Evolutionary conservation across 192 early-diverging fungal species (phyloP), one percentile per base, ranked within the genome.

Genomic region (Backusella morwellensis): DNA sequence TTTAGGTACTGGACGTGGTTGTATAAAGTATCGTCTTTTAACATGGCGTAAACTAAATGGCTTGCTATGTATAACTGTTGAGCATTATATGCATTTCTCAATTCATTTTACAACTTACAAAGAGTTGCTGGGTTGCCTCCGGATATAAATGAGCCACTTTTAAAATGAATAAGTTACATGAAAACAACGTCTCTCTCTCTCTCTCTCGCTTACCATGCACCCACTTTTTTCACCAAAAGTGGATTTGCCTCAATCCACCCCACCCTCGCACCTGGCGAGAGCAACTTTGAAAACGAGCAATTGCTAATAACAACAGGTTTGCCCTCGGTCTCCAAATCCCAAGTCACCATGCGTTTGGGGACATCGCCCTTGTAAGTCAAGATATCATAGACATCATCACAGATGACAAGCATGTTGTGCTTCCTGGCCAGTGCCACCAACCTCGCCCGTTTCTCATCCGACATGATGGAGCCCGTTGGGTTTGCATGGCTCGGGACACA

Each of bases 361-460:
- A 72, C 23, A 5, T 52, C 26, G 3, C 35, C 66, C n/a, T 76
- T n/a, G 73, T 73, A 82, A 1, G 70, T 76, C 44, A 82, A 15
- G 41, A 78, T 79, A 54, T 82, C 81, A 42, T 82, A 82, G 0
- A 82, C 81, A 79, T 82, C 81, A 47, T 82, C 81, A 63, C 81
- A 78, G 5, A 82, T 73, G 26, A 82, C 32, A 35, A 82, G 42
- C 17, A 82, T 44, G 26, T 82, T 67, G 52, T 82, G 75, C 9
- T 68, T 41, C 6, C 41, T 34, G 11, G 77, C 81, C 32, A 82
- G 14, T 50, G 76, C n/a, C 8, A 82, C 78, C 0, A 82, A 63
- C 26, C 70, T 17, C 36, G 56, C 11, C 0, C 81, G 69, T 21
- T 74, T 40, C n/a, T 59, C 34, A 17, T 29, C 17, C 3, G 76